Conservation (phyloP, 352 stramenopile genomes). For the Globisporangium barbulae region DNA sequence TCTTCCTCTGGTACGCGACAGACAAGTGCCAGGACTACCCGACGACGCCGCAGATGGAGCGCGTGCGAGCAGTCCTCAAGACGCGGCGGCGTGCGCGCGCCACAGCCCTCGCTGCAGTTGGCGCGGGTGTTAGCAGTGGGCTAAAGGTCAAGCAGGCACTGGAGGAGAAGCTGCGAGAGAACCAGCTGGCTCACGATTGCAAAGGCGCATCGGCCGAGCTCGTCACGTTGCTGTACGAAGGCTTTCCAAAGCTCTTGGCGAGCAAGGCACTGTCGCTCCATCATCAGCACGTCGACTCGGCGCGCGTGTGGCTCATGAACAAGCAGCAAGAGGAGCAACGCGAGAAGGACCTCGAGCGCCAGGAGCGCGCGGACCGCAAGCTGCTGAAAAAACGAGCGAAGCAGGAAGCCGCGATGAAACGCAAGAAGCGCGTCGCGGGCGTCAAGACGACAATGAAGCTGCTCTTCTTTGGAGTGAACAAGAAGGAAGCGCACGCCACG, state of each 20-base stretch:
- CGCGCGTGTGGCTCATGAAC: constrained; percentile 28
- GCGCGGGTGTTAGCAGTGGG: constrained; percentile 14
- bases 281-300: constrained; percentile 26
- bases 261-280: constrained; percentile 37
- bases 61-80: constrained; percentile 27
- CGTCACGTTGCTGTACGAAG: constrained; percentile 34
- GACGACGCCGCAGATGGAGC: constrained; percentile 29
- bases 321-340: constrained; percentile 23
- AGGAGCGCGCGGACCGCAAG: constrained; percentile 15
- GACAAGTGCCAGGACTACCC: constrained; percentile 50
- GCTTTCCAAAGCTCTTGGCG: constrained; percentile 30
- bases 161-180: constrained; percentile 17
- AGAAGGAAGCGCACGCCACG: constrained; percentile 26
- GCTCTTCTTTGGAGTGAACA: constrained; percentile 22
- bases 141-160: constrained; percentile 24
- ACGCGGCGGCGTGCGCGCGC: constrained; percentile 27
- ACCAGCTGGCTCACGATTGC: constrained; percentile 28
- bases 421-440: constrained; percentile 20
- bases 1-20: constrained; percentile 46
- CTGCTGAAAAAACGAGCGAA: constrained; percentile 11
- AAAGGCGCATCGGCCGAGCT: constrained; percentile 31
- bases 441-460: constrained; percentile 23
- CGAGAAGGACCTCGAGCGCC: constrained; percentile 10
- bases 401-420: constrained; percentile 16
- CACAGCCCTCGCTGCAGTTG: constrained; percentile 20